Evolutionary conservation across 345 rosid genomes (phyloP), one percentile per base, ranked within the genome.

Genomic region (Moringa oleifera): DNA sequence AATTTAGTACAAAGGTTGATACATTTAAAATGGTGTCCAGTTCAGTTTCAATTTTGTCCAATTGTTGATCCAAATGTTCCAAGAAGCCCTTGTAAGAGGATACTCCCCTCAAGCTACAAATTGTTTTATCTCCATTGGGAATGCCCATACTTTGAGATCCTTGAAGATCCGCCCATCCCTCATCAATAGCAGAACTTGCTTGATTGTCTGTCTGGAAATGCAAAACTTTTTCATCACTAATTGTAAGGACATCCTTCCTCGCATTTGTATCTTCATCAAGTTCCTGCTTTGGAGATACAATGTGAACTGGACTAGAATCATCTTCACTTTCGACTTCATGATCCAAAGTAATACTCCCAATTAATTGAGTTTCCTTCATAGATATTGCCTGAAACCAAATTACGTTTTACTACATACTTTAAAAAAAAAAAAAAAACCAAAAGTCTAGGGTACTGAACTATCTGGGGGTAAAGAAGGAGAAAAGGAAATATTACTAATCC

Each of bases 361-460:
- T 87, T 52, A 92, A 66, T 73, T 82, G 93, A 67, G 81, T 74
- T 79, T 89, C 96, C 73, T 84, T 92, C 20, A 75, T 31, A 55
- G 95, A 82, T 71, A 89, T 84, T 53, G 89, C 92, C 98, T 89
- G 86, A 77, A 85, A 83, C 37, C 58, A 75, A 60, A 75, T 60
- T 37, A 54, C 21, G 58, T 64, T 66, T 60, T 49, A 11, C 58
- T 66, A 55, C 20, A 64, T 46, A 66, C 37, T 23, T n/a, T n/a
- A n/a, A n/a, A n/a, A n/a, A n/a, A n/a, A n/a, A n/a, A n/a, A n/a
- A n/a, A 28, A 60, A 22, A 49, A 55, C 51, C 49, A 61, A 52
- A 4, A 15, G 18, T 52, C n/a, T 54, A 41, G 1, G 47, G 6
- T 66, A 58, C 50, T 36, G 1, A 16, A 50, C 19, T 58, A 17